Conservation (phyloP, 768 basidiomycete species). For the Boletus bicolor region DNA sequence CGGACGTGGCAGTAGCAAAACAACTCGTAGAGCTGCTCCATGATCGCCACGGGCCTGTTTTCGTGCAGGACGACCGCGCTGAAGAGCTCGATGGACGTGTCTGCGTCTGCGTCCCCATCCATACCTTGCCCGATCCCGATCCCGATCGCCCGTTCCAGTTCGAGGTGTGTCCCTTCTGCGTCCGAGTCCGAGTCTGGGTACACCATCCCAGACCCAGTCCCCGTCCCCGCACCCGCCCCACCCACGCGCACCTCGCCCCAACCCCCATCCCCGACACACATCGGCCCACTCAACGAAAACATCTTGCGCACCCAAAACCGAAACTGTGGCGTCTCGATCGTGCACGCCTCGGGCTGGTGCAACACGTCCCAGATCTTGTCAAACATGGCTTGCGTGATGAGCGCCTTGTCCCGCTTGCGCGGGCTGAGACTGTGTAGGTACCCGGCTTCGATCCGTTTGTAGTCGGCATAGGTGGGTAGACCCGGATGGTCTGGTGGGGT, state of each 20-base stretch:
- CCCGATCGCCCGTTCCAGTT: conserved; percentile 18
- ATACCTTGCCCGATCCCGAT: not conserved
- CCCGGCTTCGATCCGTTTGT: conserved; percentile 51
- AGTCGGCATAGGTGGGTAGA: conserved; percentile 61
- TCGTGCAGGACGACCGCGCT: conserved; percentile 64
- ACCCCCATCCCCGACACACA: conserved; percentile 1
- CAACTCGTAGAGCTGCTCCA: conserved; percentile 76
- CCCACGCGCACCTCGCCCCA: conserved; percentile 13
- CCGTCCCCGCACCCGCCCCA: not conserved
- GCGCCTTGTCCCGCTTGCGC: conserved; percentile 62
- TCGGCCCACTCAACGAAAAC: conserved; percentile 50
- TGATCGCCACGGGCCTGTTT: conserved; percentile 68
- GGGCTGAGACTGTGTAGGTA: conserved; percentile 60
- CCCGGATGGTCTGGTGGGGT: conserved; percentile 36
- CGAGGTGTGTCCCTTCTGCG: conserved; percentile 8
- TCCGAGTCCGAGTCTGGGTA: conserved; percentile 1
- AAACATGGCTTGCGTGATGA: conserved; percentile 69
- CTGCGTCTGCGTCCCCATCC: not conserved
- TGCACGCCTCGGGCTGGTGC: conserved; percentile 45
- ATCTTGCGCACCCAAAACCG: conserved; percentile 84
- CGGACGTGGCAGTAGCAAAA: conserved; percentile 70
- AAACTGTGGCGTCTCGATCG: conserved; percentile 60
- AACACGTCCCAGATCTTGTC: conserved; percentile 72
- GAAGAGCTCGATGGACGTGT: conserved; percentile 10
- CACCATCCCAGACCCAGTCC: not conserved